Conservation (phyloP, 2,329 filamentous ascomycete species). For the Fusarium zealandicum region DNA sequence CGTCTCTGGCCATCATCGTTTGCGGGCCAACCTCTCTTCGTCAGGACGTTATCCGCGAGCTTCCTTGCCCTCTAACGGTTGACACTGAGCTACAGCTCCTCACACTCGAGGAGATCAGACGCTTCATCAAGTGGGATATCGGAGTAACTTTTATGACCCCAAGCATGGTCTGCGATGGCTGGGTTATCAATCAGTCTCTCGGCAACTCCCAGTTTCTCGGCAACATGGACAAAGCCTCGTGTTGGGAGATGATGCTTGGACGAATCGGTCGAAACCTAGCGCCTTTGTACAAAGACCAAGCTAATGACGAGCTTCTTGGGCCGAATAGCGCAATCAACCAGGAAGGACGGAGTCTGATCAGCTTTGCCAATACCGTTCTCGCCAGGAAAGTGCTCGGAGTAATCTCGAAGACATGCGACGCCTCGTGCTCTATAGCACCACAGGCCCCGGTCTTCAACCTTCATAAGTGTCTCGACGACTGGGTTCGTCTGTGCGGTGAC, state of each 20-base stretch:
- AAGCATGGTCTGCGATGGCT: slow-evolving; percentile 6
- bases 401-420: not conserved
- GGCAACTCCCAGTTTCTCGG: not conserved
- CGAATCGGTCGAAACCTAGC: slow-evolving; percentile 1
- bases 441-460: not conserved
- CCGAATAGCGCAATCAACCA: not conserved
- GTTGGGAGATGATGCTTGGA: not conserved
- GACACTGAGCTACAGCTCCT: not conserved
- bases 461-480: not conserved
- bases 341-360: not conserved
- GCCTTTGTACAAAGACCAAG: not conserved
- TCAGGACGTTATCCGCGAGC: slow-evolving; percentile 4
- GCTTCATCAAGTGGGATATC: not conserved
- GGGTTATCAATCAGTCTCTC: slow-evolving; percentile 1
- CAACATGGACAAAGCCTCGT: not conserved
- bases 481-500: not conserved
- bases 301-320: not conserved
- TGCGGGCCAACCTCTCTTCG: slow-evolving; percentile 7
- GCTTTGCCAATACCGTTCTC: not conserved
- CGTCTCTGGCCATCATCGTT: slow-evolving; percentile 6
- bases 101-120: not conserved
- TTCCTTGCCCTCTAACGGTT: not conserved
- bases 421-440: not conserved
- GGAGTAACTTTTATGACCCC: not conserved
- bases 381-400: not conserved